Base-by-base conservation (phyloP, 345 rosid genomes). In the Aquilaria sinensis region DNA sequence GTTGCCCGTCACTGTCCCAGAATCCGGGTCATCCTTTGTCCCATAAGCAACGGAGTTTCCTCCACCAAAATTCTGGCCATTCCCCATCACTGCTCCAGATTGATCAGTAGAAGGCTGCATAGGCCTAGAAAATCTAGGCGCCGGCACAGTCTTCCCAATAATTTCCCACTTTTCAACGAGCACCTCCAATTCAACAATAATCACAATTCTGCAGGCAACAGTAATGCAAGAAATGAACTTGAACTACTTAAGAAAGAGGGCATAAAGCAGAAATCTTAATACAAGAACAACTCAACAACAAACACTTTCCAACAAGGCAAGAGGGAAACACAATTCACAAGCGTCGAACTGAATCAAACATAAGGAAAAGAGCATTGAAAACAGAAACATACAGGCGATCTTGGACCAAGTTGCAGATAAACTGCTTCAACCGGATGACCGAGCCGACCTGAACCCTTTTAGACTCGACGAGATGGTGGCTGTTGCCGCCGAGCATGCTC, bases 401-500 rank as follows among this genome's bases (percentile, higher is more conserved):
- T 67, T 87, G 96, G 68, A 92, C 69, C 54, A 73, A 61, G 56
- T 81, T 82, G 54, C 95, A 85, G 58, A 83, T 72, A 67, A 74
- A 92, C 16, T 78, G 74, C 31, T 75, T 75, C 73, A 89, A 62
- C 67, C 68, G 78, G 47, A 92, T 53, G 30, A 92, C 30, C 45
- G 96, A 85, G 1, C 96, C 95, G 7, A 76, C n/a, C 69, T 81
- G 84, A 73, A 92, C 50, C 47, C 29, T 61, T 0, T 87, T 84
- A 45, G 78, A 70, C 46, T 65, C 68, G 4, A 89, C 92, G 11
- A 85, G 70, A 51, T 60, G 64, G 52, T 87, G 87, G 69, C 76
- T 73, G 67, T 73, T 77, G 10, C 87, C 77, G 30, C 82, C 86
- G 12, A 92, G 86, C 92, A 92, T 82, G 11, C 89, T 95, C 73